Evolutionary conservation across 352 stramenopile genomes (phyloP).

Genomic region (Phytophthora capsici): DNA sequence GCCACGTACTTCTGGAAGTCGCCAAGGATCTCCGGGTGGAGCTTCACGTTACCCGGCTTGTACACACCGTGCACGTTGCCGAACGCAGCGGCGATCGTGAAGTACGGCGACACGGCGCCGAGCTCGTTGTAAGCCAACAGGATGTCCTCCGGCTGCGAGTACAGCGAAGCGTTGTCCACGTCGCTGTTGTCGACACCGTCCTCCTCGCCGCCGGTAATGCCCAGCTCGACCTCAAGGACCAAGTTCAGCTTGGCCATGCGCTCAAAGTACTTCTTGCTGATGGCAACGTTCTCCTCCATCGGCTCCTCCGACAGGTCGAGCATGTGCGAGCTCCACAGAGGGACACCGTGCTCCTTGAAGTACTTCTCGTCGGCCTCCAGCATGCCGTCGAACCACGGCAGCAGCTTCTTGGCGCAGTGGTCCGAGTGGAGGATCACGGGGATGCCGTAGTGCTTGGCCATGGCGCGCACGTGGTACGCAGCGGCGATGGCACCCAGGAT

Average conservation of each 20-base stretch:
- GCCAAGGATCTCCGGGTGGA: conserved; percentile 97
- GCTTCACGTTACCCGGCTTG: conserved; percentile 98
- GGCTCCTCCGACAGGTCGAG: conserved; percentile 98
- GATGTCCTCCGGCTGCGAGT: conserved; percentile 57
- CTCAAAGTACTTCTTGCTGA: conserved; percentile 98
- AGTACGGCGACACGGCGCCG: conserved; percentile 90
- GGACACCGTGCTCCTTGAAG: conserved; percentile 94
- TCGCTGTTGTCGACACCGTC: conserved; percentile 98
- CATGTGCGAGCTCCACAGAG: conserved; percentile 99
- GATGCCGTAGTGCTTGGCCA: conserved; percentile 97
- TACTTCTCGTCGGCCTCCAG: conserved; percentile 96
- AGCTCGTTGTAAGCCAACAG: conserved; percentile 96
- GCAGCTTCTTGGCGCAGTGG: conserved; percentile 98
- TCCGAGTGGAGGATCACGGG: conserved; percentile 98
- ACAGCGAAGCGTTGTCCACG: conserved; percentile 94
- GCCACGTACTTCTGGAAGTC: conserved; percentile 94
- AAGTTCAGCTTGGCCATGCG: conserved; percentile 96
- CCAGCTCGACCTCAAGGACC: conserved; percentile 98
- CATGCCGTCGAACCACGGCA: conserved; percentile 98
- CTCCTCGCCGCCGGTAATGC: conserved; percentile 98
- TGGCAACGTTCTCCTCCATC: conserved; percentile 98
- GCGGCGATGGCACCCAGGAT: conserved; percentile 82
- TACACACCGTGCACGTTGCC: conserved; percentile 95
- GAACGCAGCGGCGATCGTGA: conserved; percentile 93
- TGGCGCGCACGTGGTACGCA: conserved; percentile 96